Conservation (phyloP, 2,329 filamentous ascomycete species). For the Talaromyces sp. region DNA sequence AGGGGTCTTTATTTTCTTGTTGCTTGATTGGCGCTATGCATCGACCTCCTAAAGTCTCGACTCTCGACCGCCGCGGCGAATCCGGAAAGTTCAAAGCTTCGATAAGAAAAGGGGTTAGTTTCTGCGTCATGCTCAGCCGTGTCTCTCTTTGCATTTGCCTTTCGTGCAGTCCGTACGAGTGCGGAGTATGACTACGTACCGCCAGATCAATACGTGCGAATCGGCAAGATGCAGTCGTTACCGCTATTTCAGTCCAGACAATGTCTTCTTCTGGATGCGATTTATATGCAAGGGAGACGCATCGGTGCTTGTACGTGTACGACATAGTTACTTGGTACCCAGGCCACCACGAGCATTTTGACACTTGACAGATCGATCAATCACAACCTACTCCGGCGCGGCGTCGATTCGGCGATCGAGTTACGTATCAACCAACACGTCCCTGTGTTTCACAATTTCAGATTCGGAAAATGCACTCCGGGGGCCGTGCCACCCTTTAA, state of each 20-base stretch:
- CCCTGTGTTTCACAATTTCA: constrained; percentile 7
- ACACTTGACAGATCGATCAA: constrained; percentile 2
- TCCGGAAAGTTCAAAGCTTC: not conserved
- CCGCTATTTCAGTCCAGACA: not conserved
- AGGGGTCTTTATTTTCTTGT: not conserved
- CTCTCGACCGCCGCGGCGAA: not conserved
- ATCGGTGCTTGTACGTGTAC: not conserved
- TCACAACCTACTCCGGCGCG: not conserved
- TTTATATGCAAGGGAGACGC: not conserved
- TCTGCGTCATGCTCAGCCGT: not conserved
- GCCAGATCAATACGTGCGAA: not conserved
- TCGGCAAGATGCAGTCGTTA: not conserved
- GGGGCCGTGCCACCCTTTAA: not conserved
- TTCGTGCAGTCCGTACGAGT: not conserved
- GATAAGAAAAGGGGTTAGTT: constrained; percentile 5
- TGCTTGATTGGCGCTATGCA: not conserved
- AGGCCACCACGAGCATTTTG: constrained; percentile 1
- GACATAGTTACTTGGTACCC: not conserved
- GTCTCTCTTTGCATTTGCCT: not conserved
- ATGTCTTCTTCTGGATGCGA: not conserved
- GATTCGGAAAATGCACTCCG: not conserved
- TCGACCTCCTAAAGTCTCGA: not conserved
- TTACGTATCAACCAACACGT: not conserved
- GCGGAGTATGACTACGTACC: not conserved
- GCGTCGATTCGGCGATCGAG: not conserved